Evolutionary conservation across 352 stramenopile species (phyloP).

Genomic region (Globisporangium uncinulatum): DNA sequence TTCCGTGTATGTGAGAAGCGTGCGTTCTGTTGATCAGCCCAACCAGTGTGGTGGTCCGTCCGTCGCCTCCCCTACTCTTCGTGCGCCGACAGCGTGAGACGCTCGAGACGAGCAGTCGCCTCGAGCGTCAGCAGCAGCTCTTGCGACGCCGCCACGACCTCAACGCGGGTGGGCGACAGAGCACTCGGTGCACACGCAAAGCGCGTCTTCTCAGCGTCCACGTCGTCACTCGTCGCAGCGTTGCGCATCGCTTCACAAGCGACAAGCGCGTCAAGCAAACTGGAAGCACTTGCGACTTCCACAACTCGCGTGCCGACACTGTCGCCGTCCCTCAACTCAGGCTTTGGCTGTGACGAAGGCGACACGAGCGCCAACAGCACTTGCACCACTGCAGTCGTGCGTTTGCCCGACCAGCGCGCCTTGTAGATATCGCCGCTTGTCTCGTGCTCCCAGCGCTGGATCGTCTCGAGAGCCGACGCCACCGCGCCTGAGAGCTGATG

Average conservation of each 20-base stretch:
- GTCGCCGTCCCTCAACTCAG: background rate
- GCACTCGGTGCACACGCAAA: constrained; percentile 10
- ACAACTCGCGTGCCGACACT: background rate
- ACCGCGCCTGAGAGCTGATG: background rate
- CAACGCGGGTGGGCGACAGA: background rate
- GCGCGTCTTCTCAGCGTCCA: background rate
- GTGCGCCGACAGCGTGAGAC: background rate
- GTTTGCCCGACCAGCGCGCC: background rate
- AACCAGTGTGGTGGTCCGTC: background rate
- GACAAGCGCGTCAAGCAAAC: background rate
- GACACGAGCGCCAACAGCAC: constrained; percentile 5
- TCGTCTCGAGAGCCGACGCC: background rate
- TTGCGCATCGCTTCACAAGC: constrained; percentile 7
- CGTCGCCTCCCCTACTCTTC: background rate
- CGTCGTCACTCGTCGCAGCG: background rate
- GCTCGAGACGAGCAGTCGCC: background rate
- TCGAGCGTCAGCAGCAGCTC: constrained; percentile 7
- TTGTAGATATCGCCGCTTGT: constrained; percentile 3
- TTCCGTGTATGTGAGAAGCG: background rate
- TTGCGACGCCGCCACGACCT: background rate
- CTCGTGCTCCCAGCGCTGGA: constrained; percentile 1
- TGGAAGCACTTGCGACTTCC: background rate
- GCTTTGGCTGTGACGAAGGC: background rate
- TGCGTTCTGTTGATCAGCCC: too few relatives aligned
- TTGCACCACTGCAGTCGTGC: constrained; percentile 7